Evolutionary conservation across 768 basidiomycete species (phyloP), one percentile per base, ranked within the genome.

Genomic region (Termitomyces titanicus): DNA sequence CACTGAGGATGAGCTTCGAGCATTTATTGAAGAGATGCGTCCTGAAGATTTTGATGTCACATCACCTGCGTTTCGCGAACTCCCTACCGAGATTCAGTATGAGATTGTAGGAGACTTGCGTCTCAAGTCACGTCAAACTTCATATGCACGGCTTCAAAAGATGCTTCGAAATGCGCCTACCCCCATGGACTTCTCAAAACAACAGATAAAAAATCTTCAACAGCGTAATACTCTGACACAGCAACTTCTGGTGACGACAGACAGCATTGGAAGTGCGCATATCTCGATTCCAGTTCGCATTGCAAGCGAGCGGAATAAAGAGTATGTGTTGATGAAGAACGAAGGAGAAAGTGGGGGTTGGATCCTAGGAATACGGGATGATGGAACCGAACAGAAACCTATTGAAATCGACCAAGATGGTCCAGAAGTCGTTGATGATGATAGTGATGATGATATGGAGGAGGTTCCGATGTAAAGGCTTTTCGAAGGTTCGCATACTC

Each of bases 51-150:
- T 98, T 63, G 96, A 98, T 65, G 82, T 97, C 53, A 80, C 85
- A 17, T 94, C 94, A 2, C 81, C 92, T 5, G 92, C 87, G 18
- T 99, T 99, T 68, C 83, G 87, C 22, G 90, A 92, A 58, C 82
- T 98, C 3, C 95, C 97, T 2, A 96, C 93, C 0, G 95, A 98
- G 68, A 85, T 97, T 20, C 94, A 99, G 63, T 99, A 98, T 71
- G 97, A 99, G 73, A 96, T 99, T 61, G 86, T 98, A 33, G 95
- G 96, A 51, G 97, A 99, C 73, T 76, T 98, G 46, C 85, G 97
- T 3, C 77, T 97, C 54, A 94, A 94, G 70, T 98, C 95, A 1
- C 82, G 97, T 3, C 95, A 98, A 71, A 95, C 92, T 12, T 96
- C 93, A 9, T 89, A 95, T 72, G 85, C 84, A 31, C 89, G 97